A percentile compares a stretch with the other conserved stretches of the same genome.
phyloP scores from a whole-genome alignment of 768 basidiomycete species.

The Exsudoporus frostii region DNA sequence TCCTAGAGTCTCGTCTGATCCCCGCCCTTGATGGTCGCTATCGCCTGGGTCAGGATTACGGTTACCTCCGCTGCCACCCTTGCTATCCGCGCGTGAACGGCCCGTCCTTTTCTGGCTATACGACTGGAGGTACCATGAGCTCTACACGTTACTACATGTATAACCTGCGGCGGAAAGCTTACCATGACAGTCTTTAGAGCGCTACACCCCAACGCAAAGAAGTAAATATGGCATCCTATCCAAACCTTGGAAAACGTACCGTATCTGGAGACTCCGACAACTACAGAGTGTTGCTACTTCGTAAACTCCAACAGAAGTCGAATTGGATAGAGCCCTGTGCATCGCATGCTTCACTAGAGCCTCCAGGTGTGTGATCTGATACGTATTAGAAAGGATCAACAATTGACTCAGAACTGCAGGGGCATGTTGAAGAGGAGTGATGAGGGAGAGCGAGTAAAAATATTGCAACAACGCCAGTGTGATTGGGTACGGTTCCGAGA shows the following conservation, averaged over 20 bases:
- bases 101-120: slow-evolving; percentile 71
- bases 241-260: slow-evolving; percentile 45
- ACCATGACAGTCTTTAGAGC: slow-evolving; percentile 86
- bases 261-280: slow-evolving; percentile 84
- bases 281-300: slow-evolving; percentile 92
- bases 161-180: slow-evolving; percentile 20
- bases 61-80: slow-evolving; percentile 42
- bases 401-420: slow-evolving; percentile 88
- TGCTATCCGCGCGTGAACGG: slow-evolving; percentile 49
- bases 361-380: slow-evolving; percentile 72
- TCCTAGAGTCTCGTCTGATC: slow-evolving; percentile 32
- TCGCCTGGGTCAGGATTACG: slow-evolving; percentile 35
- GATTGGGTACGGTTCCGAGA: slow-evolving; percentile 89
- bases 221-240: slow-evolving; percentile 8
- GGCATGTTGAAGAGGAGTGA: slow-evolving; percentile 89
- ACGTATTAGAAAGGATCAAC: slow-evolving; percentile 78
- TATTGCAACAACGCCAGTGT: slow-evolving; percentile 90
- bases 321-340: slow-evolving; percentile 82
- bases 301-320: slow-evolving; percentile 87
- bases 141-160: not conserved
- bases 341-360: slow-evolving; percentile 89
- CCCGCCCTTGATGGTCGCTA: slow-evolving; percentile 35
- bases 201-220: slow-evolving; percentile 33
- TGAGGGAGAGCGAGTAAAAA: slow-evolving; percentile 81
- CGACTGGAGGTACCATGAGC: slow-evolving; percentile 43